Evolutionary conservation across 2,329 filamentous ascomycete genomes (phyloP).

Genomic region (Byssoonygena ceratinophila): DNA sequence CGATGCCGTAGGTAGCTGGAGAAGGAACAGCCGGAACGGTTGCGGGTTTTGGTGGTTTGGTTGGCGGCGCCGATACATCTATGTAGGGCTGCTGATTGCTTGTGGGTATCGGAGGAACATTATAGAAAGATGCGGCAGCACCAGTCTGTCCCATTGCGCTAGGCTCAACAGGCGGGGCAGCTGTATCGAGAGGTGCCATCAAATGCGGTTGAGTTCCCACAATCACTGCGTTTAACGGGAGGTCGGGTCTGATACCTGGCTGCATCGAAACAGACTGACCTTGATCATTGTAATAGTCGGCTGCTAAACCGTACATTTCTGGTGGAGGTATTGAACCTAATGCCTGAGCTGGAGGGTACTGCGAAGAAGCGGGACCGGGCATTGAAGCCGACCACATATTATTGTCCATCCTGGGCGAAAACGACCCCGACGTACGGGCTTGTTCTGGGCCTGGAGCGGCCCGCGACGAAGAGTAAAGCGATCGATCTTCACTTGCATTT

Average conservation of each 20-base stretch:
- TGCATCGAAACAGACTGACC: slow-evolving; percentile 50
- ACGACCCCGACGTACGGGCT: not conserved
- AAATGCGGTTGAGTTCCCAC: slow-evolving; percentile 48
- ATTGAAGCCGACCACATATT: not conserved
- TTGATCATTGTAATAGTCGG: slow-evolving; percentile 54
- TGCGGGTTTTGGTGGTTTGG: slow-evolving; percentile 23
- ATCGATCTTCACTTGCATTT: not conserved
- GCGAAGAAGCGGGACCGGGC: not conserved
- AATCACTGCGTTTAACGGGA: slow-evolving; percentile 40
- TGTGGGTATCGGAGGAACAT: not conserved
- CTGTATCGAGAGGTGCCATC: slow-evolving; percentile 41
- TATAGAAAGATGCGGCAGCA: slow-evolving; percentile 7
- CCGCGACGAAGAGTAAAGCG: slow-evolving; percentile 3
- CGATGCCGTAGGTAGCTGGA: slow-evolving; percentile 35
- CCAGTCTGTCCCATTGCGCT: slow-evolving; percentile 41
- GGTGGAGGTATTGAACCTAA: slow-evolving; percentile 9
- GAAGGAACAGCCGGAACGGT: not conserved
- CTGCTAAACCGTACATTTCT: slow-evolving; percentile 42
- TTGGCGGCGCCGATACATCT: not conserved
- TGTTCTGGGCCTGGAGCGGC: not conserved
- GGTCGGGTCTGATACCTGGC: slow-evolving; percentile 46
- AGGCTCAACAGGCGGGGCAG: slow-evolving; percentile 49
- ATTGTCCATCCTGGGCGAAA: not conserved
- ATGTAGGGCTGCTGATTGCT: not conserved
- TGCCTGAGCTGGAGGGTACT: not conserved